Conservation (phyloP, 2,329 filamentous ascomycete species). For the Aspergillus proliferans region DNA sequence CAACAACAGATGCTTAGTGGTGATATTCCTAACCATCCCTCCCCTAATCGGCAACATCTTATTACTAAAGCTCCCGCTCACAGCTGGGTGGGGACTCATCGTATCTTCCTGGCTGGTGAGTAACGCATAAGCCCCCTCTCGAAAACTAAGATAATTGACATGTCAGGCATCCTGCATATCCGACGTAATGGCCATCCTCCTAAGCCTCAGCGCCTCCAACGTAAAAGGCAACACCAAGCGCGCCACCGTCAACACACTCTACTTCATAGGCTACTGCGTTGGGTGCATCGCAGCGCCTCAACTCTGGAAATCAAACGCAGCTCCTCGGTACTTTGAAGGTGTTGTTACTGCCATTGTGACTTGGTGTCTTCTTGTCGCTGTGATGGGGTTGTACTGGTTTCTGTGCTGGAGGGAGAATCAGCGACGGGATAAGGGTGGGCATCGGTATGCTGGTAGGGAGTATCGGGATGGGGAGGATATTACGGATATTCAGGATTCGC, state of each 20-base stretch:
- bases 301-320: conserved; percentile 34
- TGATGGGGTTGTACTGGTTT: background rate
- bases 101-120: conserved; percentile 42
- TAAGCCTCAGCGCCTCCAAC: conserved; percentile 44
- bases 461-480: background rate
- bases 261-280: conserved; percentile 47
- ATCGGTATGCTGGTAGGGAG: background rate
- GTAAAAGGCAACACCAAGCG: conserved; percentile 50
- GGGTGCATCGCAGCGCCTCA: conserved; percentile 46
- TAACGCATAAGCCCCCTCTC: conserved; percentile 6
- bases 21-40: conserved; percentile 36
- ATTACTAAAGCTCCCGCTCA: conserved; percentile 36
- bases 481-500: background rate
- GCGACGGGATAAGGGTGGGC: background rate
- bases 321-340: conserved; percentile 42
- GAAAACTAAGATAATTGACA: background rate
- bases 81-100: conserved; percentile 44
- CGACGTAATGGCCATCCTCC: conserved; percentile 37
- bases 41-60: conserved; percentile 43
- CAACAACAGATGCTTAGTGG: conserved; percentile 33
- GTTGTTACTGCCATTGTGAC: conserved; percentile 32
- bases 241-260: conserved; percentile 42
- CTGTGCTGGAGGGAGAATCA: background rate
- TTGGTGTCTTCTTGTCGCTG: background rate
- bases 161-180: conserved; percentile 39